Base-by-base conservation (phyloP, 2,329 filamentous ascomycete genomes). In the Cytospora schulzeri region DNA sequence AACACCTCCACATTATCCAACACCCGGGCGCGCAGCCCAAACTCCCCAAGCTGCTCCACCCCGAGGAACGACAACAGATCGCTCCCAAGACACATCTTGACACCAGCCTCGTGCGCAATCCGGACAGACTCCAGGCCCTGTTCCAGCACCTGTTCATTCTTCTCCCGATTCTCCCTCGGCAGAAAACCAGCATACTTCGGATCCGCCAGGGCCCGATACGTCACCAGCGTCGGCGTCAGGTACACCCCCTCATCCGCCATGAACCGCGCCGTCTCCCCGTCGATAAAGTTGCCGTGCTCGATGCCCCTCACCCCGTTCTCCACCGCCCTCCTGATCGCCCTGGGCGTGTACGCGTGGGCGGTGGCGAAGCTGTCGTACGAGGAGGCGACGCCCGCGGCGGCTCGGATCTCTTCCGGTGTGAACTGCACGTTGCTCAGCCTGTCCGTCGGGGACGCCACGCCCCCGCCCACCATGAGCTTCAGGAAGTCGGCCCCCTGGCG, bases 401-500 rank as follows among this genome's bases (percentile, higher is more conserved):
- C 81, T 26, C 73, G 71, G 56, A 85, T 80, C 70, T 85, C 83
- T 33, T 79, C 81, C 0, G 78, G 74, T 0, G 83, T 83, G 72
- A 87, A 88, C 70, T 88, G 85, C 17, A 82, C 73, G 68, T 81
- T 78, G 9, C 81, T 78, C 14, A 88, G 74, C 48, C 58, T 45
- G 69, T 88, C 85, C 0, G 83, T 85, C 0, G 83, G 83, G 14
- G 79, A 83, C 0, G 81, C 79, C 1, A 88, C 84, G 11, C 86
- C 85, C 1, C 86, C 85, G 6, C 79, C 79, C 0, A 77, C 77
- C 84, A 87, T 87, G 67, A 88, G 84, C 72, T 88, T 88, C 72
- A 88, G 80, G 68, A 88, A 87, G 69, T 88, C 83, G 0, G 83
- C 82, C 2, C 85, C 85, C 11, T 74, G 77, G 3, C 85, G 77